Conservation (phyloP, 2,329 filamentous ascomycete genomes). For the Hymenoscyphus occultus region DNA sequence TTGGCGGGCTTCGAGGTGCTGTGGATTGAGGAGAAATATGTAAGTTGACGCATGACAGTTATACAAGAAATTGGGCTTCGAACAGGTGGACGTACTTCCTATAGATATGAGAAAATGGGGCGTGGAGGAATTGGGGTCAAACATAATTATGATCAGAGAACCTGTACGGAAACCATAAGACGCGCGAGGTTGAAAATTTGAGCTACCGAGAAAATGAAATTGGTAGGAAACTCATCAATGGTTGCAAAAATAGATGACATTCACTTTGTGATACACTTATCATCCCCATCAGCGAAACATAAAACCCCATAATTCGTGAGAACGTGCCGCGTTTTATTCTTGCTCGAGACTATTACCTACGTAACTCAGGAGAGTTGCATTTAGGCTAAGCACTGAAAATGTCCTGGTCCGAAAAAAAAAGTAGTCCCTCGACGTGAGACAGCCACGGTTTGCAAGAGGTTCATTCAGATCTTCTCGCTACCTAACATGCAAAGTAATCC, state of each 20-base stretch:
- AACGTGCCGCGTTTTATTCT: slow-evolving; percentile 4
- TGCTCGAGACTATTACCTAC: slow-evolving; percentile 2
- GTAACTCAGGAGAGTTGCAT: slow-evolving; percentile 2
- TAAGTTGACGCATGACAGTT: slow-evolving; percentile 22
- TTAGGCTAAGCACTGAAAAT: slow-evolving; percentile 5
- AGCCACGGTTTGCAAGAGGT: slow-evolving; percentile 32
- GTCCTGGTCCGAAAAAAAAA: slow-evolving; percentile 6
- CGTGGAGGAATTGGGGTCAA: slow-evolving; percentile 21
- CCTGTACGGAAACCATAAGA: slow-evolving; percentile 10
- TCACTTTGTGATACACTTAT: slow-evolving; percentile 2
- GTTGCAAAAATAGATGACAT: not conserved
- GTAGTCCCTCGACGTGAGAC: slow-evolving; percentile 5
- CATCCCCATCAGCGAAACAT: not conserved
- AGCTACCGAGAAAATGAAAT: not conserved
- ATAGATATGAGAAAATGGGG: slow-evolving; percentile 33
- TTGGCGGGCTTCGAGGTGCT: too few relatives aligned
- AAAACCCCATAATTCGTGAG: slow-evolving; percentile 2
- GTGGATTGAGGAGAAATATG: too few relatives aligned
- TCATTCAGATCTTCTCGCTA: slow-evolving; percentile 36
- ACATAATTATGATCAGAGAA: slow-evolving; percentile 33
- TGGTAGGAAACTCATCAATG: not conserved
- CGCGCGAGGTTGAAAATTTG: not conserved
- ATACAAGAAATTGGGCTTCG: slow-evolving; percentile 41
- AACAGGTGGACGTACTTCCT: slow-evolving; percentile 36
- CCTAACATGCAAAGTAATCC: slow-evolving; percentile 35